A percentile compares a stretch with the other conserved stretches of the same genome.
These are phyloP conservation scores for Grosmannia huntii DNA, from an alignment of 2,329 filamentous ascomycete species.

Conservation along the genomic window DNA sequence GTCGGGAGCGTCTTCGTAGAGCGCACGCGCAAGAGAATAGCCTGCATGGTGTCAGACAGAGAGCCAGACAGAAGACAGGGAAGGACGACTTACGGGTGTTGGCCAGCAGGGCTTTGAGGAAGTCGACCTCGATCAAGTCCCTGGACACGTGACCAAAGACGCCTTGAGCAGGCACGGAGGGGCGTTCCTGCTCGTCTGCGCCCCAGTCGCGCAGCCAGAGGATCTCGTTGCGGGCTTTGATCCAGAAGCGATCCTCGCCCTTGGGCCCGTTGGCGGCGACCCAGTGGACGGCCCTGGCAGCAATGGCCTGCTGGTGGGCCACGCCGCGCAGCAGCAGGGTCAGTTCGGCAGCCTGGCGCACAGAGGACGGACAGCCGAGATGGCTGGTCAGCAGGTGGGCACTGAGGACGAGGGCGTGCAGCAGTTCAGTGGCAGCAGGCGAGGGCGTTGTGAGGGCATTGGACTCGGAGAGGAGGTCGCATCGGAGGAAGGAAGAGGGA, in stretches of 20 bases:
- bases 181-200: conserved; percentile 27
- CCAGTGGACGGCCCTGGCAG: conserved; percentile 44
- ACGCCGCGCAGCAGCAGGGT: conserved; percentile 49
- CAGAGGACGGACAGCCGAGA: conserved; percentile 32
- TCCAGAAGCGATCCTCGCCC: conserved; percentile 53
- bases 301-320: conserved; percentile 49
- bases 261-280: conserved; percentile 36
- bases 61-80: not conserved
- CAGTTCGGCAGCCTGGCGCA: conserved; percentile 47
- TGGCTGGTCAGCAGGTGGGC: conserved; percentile 35
- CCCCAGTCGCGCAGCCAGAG: conserved; percentile 68
- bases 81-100: conserved; percentile 38
- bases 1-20: conserved; percentile 42
- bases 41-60: conserved; percentile 24
- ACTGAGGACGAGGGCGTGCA: conserved; percentile 51
- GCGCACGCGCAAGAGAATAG: conserved; percentile 47
- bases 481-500: conserved; percentile 26
- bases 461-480: conserved; percentile 40
- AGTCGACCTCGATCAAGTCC: conserved; percentile 54
- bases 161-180: conserved; percentile 21
- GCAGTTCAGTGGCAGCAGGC: conserved; percentile 39
- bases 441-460: conserved; percentile 55
- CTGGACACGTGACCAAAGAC: conserved; percentile 46
- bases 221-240: conserved; percentile 46
- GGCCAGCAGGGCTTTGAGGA: conserved; percentile 54